Evolutionary conservation across 148 eudicot genomes (phyloP).

Genomic region (Fallopia convolvulus): DNA sequence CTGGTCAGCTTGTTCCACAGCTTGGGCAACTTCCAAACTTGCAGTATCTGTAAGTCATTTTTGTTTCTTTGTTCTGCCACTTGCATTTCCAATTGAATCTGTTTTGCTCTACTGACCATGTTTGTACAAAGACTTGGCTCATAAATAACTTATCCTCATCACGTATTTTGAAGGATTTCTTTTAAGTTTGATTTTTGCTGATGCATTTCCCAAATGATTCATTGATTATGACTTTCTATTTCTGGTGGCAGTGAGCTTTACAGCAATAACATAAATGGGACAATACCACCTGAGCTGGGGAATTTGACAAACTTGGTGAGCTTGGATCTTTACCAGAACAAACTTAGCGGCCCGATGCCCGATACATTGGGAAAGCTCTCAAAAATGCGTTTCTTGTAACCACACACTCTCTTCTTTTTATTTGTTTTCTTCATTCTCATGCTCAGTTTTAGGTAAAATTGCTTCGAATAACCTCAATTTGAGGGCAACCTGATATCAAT

Average conservation of each 20-base stretch:
- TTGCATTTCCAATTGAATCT: neutral
- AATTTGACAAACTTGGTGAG: conserved; percentile 26
- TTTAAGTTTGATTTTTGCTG: neutral
- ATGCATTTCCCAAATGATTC: neutral
- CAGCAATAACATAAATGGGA: conserved; percentile 27
- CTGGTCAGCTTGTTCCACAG: conserved; percentile 8
- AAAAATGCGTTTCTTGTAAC: conserved; percentile 24
- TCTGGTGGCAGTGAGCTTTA: conserved; percentile 26
- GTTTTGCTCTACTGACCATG: neutral
- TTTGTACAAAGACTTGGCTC: neutral
- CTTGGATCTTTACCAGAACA: conserved; percentile 31
- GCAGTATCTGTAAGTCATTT: conserved; percentile 6
- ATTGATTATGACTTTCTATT: neutral
- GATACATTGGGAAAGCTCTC: conserved; percentile 26
- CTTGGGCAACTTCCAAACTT: conserved; percentile 2
- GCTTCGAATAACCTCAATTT: neutral
- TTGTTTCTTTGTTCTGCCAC: neutral
- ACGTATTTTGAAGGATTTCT: neutral
- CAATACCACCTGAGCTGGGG: conserved; percentile 23
- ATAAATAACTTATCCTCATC: neutral
- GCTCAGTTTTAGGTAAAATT: neutral
- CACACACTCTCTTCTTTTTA: neutral
- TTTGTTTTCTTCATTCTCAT: neutral
- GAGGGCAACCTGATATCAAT: neutral
- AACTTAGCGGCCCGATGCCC: conserved; percentile 23